phyloP scores from a whole-genome alignment of 192 early-diverging fungal species.

The Coemansia sp. region DNA sequence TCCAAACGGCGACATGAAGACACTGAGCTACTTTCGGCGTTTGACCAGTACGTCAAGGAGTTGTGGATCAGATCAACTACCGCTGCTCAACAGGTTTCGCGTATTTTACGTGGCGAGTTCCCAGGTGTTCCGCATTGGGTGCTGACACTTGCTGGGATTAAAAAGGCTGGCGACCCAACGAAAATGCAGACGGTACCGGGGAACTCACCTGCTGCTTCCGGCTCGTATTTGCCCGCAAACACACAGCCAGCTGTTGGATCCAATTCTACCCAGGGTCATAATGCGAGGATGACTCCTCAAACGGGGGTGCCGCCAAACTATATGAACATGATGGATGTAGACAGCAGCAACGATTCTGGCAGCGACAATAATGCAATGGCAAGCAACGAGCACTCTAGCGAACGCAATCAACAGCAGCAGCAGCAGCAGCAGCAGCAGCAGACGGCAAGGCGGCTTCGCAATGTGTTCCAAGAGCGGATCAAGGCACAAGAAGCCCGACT shows the following conservation, averaged over 20 bases:
- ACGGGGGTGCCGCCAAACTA: too few relatives aligned
- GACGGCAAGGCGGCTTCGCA: constrained; percentile 10
- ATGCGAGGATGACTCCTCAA: too few relatives aligned
- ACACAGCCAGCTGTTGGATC: neutral
- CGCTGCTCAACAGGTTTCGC: constrained; percentile 40
- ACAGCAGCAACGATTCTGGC: constrained; percentile 3
- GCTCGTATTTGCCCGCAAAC: neutral
- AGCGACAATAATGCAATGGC: neutral
- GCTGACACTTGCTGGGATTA: constrained; percentile 32
- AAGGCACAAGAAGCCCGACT: constrained; percentile 32
- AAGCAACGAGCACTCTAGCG: too few relatives aligned
- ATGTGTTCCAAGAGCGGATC: constrained; percentile 39
- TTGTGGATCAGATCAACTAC: constrained; percentile 37
- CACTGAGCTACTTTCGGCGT: constrained; percentile 25
- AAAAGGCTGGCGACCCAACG: neutral
- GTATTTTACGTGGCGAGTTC: constrained; percentile 45
- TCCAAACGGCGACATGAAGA: constrained; percentile 28
- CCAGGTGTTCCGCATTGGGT: constrained; percentile 39
- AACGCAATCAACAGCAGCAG: too few relatives aligned
- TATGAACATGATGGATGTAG: constrained; percentile 10
- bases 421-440: constrained; percentile 4
- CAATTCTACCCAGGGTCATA: neutral
- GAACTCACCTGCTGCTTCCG: neutral
- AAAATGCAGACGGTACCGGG: neutral
- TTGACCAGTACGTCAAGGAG: constrained; percentile 38